Conservation (phyloP, 2,329 filamentous ascomycete species). For the Colletotrichum cereale region DNA sequence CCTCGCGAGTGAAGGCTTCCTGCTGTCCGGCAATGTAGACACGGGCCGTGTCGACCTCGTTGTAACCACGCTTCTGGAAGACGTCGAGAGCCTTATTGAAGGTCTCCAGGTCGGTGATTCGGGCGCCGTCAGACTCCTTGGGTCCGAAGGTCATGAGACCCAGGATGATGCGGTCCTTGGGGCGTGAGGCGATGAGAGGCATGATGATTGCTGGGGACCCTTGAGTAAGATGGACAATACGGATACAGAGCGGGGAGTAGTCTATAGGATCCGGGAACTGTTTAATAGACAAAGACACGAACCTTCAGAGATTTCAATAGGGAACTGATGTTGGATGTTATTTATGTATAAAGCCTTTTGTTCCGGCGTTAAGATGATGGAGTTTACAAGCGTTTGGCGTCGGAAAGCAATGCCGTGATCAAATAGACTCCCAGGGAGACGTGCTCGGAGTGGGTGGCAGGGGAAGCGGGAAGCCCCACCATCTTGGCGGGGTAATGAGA, state of each 20-base stretch:
- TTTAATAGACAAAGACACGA: neutral
- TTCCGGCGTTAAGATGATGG: neutral
- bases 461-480: conserved; percentile 27
- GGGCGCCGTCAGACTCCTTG: conserved; percentile 70
- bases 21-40: conserved; percentile 79
- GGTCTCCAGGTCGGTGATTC: conserved; percentile 75
- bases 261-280: neutral
- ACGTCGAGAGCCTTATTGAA: conserved; percentile 80
- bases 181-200: conserved; percentile 59
- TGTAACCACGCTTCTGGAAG: conserved; percentile 83
- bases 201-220: conserved; percentile 49
- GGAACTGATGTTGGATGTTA: neutral
- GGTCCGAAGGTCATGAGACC: conserved; percentile 90
- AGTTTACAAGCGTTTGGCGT: conserved; percentile 2
- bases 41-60: conserved; percentile 87
- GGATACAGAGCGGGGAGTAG: conserved; percentile 10
- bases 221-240: conserved; percentile 16
- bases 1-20: conserved; percentile 81
- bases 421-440: conserved; percentile 22
- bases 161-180: conserved; percentile 79
- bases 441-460: conserved; percentile 16
- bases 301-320: neutral
- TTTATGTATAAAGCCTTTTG: conserved; percentile 15
- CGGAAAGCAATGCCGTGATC: conserved; percentile 34
- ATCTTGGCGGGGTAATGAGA: conserved; percentile 34